These are phyloP conservation scores for Colletotrichum spinosum DNA, from an alignment of 2,329 filamentous ascomycete genomes.

Conservation along the genomic window DNA sequence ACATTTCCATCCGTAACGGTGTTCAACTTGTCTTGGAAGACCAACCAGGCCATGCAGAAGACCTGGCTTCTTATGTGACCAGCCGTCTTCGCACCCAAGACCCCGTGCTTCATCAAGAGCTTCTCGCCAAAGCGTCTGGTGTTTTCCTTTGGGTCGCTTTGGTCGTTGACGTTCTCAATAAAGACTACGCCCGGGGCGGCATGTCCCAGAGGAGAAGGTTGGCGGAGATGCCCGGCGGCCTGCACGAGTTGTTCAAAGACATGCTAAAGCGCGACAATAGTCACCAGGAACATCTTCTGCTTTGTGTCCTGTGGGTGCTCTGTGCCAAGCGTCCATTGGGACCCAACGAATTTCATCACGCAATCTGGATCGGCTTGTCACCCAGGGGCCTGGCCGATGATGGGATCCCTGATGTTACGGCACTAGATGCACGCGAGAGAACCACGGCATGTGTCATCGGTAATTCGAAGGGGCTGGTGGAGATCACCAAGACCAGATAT, in stretches of 20 bases:
- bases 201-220: constrained; percentile 46
- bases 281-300: constrained; percentile 52
- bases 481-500: constrained; percentile 48
- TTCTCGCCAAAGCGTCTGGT: constrained; percentile 51
- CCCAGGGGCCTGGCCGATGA: constrained; percentile 27
- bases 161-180: constrained; percentile 54
- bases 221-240: constrained; percentile 47
- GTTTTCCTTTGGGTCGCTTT: constrained; percentile 58
- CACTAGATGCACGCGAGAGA: constrained; percentile 40
- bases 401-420: constrained; percentile 39
- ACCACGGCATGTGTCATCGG: constrained; percentile 51
- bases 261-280: constrained; percentile 60
- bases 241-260: constrained; percentile 62
- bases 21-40: constrained; percentile 48
- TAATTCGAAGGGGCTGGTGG: constrained; percentile 63
- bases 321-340: constrained; percentile 58
- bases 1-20: constrained; percentile 48
- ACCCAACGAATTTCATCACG: constrained; percentile 58
- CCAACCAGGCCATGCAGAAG: constrained; percentile 48
- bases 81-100: constrained; percentile 42
- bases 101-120: constrained; percentile 19
- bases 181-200: constrained; percentile 45
- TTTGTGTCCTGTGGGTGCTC: constrained; percentile 66
- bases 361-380: constrained; percentile 45
- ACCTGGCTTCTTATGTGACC: constrained; percentile 48